Evolutionary conservation across 768 basidiomycete genomes (phyloP).

Genomic region (Boletales sp.): DNA sequence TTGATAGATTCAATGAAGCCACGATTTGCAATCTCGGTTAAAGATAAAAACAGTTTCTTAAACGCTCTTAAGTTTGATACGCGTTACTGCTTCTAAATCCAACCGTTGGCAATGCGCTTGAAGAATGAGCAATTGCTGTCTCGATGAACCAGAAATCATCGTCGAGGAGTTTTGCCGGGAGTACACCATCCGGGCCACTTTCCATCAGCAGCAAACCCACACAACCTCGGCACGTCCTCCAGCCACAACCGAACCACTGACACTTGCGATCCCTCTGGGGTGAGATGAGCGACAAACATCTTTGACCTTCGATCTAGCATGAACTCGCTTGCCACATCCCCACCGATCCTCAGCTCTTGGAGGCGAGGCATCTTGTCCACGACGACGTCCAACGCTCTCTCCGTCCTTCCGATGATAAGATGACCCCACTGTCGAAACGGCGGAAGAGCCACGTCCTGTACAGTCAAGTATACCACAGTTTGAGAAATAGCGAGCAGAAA

Average conservation of each 20-base stretch:
- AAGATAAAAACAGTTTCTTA: no score
- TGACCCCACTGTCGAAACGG: slow-evolving; percentile 14
- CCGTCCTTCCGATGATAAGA: slow-evolving; percentile 15
- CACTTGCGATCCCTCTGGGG: not conserved
- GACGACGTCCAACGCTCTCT: slow-evolving; percentile 17
- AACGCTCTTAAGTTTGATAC: no score
- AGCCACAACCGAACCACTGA: slow-evolving; percentile 17
- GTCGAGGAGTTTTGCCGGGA: slow-evolving; percentile 1
- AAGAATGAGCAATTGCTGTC: no score
- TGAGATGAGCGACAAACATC: slow-evolving; percentile 7
- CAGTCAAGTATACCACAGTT: slow-evolving; percentile 9
- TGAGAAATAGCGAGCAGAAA: slow-evolving; percentile 13
- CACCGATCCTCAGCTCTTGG: slow-evolving; percentile 14
- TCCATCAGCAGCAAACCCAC: slow-evolving; percentile 16
- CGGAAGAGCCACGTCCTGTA: slow-evolving; percentile 19
- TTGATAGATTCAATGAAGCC: not conserved
- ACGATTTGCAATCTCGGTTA: not conserved
- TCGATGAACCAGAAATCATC: no score
- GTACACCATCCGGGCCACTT: slow-evolving; percentile 23
- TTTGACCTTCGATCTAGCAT: slow-evolving; percentile 21
- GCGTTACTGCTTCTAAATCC: no score
- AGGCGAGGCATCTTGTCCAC: slow-evolving; percentile 19
- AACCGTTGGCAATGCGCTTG: no score
- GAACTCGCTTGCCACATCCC: slow-evolving; percentile 23
- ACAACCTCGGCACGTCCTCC: slow-evolving; percentile 19